A percentile compares a stretch with the other conserved stretches of the same genome.
These are phyloP conservation scores for Gossypium raimondii DNA, from an alignment of 345 rosid species.

Conservation along the genomic window DNA sequence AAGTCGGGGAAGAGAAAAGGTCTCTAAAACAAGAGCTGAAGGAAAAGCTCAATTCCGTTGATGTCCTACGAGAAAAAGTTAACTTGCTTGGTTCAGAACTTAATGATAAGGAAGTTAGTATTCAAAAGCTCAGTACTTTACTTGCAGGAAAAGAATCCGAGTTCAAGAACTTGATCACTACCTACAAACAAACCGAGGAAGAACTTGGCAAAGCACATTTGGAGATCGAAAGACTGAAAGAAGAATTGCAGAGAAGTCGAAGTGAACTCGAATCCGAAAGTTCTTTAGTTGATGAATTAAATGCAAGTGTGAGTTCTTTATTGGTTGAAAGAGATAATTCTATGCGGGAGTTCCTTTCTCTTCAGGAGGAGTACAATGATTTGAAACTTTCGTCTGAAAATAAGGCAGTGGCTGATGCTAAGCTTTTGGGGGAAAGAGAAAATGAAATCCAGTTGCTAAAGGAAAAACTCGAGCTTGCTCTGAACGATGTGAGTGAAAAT, in stretches of 20 bases:
- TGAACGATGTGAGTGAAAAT: slow-evolving; percentile 34
- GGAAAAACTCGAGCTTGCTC: slow-evolving; percentile 45
- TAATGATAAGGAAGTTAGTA: slow-evolving; percentile 48
- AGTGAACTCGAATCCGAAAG: slow-evolving; percentile 49
- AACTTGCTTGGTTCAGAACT: slow-evolving; percentile 57
- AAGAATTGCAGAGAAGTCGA: slow-evolving; percentile 34
- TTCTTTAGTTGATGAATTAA: slow-evolving; percentile 47
- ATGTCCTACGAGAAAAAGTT: slow-evolving; percentile 49
- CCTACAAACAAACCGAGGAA: slow-evolving; percentile 40
- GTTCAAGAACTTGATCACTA: slow-evolving; percentile 41
- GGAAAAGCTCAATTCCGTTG: slow-evolving; percentile 47
- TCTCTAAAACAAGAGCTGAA: slow-evolving; percentile 50
- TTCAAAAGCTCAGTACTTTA: slow-evolving; percentile 41
- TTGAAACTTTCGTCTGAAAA: slow-evolving; percentile 56
- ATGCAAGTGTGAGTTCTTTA: slow-evolving; percentile 42
- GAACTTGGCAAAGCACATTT: slow-evolving; percentile 46
- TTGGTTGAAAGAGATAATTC: slow-evolving; percentile 47
- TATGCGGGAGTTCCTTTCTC: slow-evolving; percentile 35
- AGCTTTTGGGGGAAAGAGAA: slow-evolving; percentile 44
- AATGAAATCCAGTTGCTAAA: slow-evolving; percentile 45
- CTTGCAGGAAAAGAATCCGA: slow-evolving; percentile 53
- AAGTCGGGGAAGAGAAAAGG: slow-evolving; percentile 52
- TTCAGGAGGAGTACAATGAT: slow-evolving; percentile 43
- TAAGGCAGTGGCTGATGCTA: slow-evolving; percentile 48
- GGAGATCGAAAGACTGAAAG: slow-evolving; percentile 45